A percentile compares a stretch with the other conserved stretches of the same genome.
phyloP scores from a whole-genome alignment of 805 yeast genomes.

The Candida morakotiae region DNA sequence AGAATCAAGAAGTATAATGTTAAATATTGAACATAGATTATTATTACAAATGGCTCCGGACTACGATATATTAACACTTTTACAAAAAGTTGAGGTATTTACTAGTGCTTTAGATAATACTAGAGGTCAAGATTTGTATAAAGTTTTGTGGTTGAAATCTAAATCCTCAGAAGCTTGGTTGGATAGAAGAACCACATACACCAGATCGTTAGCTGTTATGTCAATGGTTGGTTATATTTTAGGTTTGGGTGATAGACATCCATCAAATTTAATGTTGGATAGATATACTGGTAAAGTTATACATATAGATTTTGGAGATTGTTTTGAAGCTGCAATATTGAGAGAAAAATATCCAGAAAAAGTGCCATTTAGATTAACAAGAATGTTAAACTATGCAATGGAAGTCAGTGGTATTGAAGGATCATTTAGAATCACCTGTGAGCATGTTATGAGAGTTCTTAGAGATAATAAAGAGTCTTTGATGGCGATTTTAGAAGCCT shows the following conservation, averaged over 20 bases:
- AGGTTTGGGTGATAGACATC: conserved; percentile 97
- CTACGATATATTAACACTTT: conserved; percentile 80
- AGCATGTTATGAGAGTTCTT: conserved; percentile 92
- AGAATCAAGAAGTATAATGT: conserved; percentile 80
- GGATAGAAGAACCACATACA: conserved; percentile 93
- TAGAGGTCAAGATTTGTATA: conserved; percentile 91
- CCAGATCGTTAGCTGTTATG: conserved; percentile 95
- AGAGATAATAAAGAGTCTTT: conserved; percentile 93
- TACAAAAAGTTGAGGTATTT: conserved; percentile 95
- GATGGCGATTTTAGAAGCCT: conserved; percentile 97
- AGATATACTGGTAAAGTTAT: conserved; percentile 91
- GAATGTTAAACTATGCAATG: conserved; percentile 98
- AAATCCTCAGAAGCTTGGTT: conserved; percentile 97
- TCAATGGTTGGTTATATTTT: conserved; percentile 97
- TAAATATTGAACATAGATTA: conserved; percentile 91
- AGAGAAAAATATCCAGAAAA: conserved; percentile 97
- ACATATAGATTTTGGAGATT: conserved; percentile 98
- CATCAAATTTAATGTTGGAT: conserved; percentile 93
- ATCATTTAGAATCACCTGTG: conserved; percentile 92
- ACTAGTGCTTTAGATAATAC: conserved; percentile 94
- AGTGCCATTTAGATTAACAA: conserved; percentile 92
- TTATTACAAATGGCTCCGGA: conserved; percentile 98
- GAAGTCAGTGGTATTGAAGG: conserved; percentile 99
- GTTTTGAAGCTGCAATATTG: conserved; percentile 96
- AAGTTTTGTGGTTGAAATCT: conserved; percentile 94